Evolutionary conservation across 148 eudicot genomes (phyloP).

Genomic region (Agrostemma githago): DNA sequence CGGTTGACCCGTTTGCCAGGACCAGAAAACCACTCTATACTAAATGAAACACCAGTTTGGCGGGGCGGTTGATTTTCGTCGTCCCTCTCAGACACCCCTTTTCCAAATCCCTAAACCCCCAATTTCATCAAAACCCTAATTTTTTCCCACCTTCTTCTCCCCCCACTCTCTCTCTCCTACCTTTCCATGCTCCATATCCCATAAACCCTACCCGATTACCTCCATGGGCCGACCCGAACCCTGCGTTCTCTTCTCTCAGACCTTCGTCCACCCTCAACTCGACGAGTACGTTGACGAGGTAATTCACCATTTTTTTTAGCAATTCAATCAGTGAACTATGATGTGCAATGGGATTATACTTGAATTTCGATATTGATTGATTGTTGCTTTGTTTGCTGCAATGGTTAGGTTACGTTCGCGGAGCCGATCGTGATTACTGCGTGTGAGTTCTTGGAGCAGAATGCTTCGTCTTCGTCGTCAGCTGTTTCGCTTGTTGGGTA

Average conservation of each 20-base stretch:
- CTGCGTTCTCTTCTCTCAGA: slow-evolving; percentile 81
- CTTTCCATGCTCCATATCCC: not conserved
- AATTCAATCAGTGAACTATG: not conserved
- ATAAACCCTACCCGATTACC: slow-evolving; percentile 10
- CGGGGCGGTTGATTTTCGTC: too few species aligned
- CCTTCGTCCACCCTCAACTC: slow-evolving; percentile 81
- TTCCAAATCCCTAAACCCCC: not conserved
- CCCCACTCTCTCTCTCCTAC: not conserved
- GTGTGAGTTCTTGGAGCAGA: slow-evolving; percentile 93
- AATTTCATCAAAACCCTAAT: not conserved
- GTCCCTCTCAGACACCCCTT: not conserved
- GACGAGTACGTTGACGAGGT: slow-evolving; percentile 98
- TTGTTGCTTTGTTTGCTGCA: not conserved
- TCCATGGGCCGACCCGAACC: slow-evolving; percentile 92
- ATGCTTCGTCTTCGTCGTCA: slow-evolving; percentile 69
- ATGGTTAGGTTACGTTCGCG: slow-evolving; percentile 69
- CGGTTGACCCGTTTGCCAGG: too few species aligned
- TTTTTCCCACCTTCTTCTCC: not conserved
- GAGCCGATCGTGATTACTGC: slow-evolving; percentile 87
- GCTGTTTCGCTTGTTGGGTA: slow-evolving; percentile 84
- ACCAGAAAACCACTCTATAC: too few species aligned
- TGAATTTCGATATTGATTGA: not conserved
- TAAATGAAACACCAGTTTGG: too few species aligned
- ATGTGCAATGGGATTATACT: not conserved
- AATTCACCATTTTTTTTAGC: slow-evolving; percentile 3